Evolutionary conservation across 192 early-diverging fungal species (phyloP).

Genomic region (Gryganskiella cystojenkinii): DNA sequence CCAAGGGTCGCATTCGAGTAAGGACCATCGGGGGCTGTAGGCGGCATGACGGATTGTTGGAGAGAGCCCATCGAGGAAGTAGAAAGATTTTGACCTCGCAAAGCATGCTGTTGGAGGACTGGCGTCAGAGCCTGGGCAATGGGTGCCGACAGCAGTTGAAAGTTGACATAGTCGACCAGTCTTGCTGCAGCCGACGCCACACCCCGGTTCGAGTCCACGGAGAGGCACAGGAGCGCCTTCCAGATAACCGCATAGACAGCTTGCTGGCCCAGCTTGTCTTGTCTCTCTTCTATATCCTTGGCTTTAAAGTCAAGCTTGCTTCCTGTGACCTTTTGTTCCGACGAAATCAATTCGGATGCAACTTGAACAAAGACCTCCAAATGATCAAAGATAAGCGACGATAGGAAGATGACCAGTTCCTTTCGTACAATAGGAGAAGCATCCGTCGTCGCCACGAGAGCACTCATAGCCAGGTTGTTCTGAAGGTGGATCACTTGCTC

Average conservation of each 20-base stretch:
- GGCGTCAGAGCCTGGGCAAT: slow-evolving; percentile 24
- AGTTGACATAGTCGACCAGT: slow-evolving; percentile 80
- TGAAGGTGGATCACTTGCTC: slow-evolving; percentile 78
- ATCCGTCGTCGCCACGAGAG: slow-evolving; percentile 77
- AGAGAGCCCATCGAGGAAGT: slow-evolving; percentile 29
- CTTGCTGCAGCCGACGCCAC: slow-evolving; percentile 75
- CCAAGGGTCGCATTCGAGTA: slow-evolving; percentile 31
- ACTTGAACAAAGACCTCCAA: slow-evolving; percentile 70
- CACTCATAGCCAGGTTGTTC: slow-evolving; percentile 76
- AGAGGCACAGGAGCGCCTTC: slow-evolving; percentile 86
- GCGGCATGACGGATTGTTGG: slow-evolving; percentile 25
- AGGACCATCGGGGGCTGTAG: slow-evolving; percentile 24
- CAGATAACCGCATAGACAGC: slow-evolving; percentile 74
- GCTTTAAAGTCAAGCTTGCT: slow-evolving; percentile 50
- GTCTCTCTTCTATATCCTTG: slow-evolving; percentile 18
- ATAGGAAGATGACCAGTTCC: slow-evolving; percentile 85
- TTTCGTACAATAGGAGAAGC: slow-evolving; percentile 90
- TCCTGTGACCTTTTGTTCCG: slow-evolving; percentile 54
- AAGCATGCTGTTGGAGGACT: slow-evolving; percentile 26
- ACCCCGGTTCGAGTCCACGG: slow-evolving; percentile 83
- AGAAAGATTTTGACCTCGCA: slow-evolving; percentile 16
- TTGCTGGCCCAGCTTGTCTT: slow-evolving; percentile 44
- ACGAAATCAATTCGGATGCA: slow-evolving; percentile 60
- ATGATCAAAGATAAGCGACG: slow-evolving; percentile 78
- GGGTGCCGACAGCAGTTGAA: slow-evolving; percentile 51